These are phyloP conservation scores for Arthrobotrys musiformis DNA, from an alignment of 2,329 filamentous ascomycete genomes.

Conservation along the genomic window DNA sequence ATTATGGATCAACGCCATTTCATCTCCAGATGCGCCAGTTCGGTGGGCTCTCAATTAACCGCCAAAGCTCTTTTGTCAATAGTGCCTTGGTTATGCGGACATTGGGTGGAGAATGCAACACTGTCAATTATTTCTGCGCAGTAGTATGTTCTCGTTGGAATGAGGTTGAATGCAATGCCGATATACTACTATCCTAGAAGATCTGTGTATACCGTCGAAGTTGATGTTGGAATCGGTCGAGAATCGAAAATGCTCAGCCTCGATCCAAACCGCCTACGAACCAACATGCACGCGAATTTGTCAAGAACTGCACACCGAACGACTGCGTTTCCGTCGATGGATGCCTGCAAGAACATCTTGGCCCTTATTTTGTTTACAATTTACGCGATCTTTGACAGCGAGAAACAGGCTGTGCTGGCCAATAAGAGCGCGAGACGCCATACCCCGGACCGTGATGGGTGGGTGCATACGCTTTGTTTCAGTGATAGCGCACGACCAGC, in stretches of 20 bases:
- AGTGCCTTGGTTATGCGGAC: neutral
- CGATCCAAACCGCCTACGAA: slow-evolving; percentile 13
- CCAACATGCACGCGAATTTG: slow-evolving; percentile 43
- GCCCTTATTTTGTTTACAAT: slow-evolving; percentile 17
- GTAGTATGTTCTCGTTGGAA: neutral
- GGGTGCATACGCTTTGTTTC: slow-evolving; percentile 47
- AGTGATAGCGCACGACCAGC: slow-evolving; percentile 45
- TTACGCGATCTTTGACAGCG: slow-evolving; percentile 48
- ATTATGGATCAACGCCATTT: slow-evolving; percentile 34
- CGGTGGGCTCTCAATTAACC: slow-evolving; percentile 4
- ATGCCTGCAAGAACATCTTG: slow-evolving; percentile 20
- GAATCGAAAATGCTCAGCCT: slow-evolving; percentile 43
- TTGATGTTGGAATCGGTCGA: slow-evolving; percentile 6
- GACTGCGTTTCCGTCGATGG: slow-evolving; percentile 20
- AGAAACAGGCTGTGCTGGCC: slow-evolving; percentile 36
- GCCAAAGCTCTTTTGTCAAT: slow-evolving; percentile 5
- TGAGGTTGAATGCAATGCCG: neutral
- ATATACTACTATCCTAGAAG: neutral
- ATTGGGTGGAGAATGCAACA: neutral
- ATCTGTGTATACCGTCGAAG: neutral
- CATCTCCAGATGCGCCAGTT: slow-evolving; percentile 19
- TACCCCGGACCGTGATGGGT: slow-evolving; percentile 49
- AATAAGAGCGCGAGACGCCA: slow-evolving; percentile 27
- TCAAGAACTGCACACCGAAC: slow-evolving; percentile 26
- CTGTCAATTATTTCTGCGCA: neutral